Conservation (phyloP, 176 grass and related monocot genomes). For the Phoenix roebelenii region DNA sequence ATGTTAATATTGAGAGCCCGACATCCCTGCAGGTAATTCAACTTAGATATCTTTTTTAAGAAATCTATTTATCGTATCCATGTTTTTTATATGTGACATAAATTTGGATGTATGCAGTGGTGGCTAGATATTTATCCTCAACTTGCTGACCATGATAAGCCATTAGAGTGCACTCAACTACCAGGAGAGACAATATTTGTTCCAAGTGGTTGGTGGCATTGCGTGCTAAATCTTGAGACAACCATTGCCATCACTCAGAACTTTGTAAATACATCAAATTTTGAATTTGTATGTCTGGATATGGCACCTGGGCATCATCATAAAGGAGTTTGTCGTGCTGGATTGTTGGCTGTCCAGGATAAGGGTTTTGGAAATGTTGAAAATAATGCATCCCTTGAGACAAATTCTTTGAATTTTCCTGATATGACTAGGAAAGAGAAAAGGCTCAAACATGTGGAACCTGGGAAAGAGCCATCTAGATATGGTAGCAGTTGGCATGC, state of each 20-base stretch:
- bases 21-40: constrained; percentile 77
- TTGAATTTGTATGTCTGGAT: constrained; percentile 86
- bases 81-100: not conserved
- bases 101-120: constrained; percentile 29
- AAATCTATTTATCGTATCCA: not conserved
- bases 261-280: constrained; percentile 82
- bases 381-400: constrained; percentile 17
- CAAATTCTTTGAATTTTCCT: constrained; percentile 40
- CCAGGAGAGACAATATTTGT: constrained; percentile 97
- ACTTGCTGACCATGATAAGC: constrained; percentile 68
- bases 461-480: constrained; percentile 12
- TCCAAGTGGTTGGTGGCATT: constrained; percentile 99
- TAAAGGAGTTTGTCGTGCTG: constrained; percentile 86
- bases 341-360: constrained; percentile 67
- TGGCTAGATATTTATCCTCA: constrained; percentile 82
- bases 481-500: constrained; percentile 21
- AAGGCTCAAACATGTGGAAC: constrained; percentile 46
- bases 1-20: constrained; percentile 75
- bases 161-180: constrained; percentile 83
- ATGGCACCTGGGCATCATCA: constrained; percentile 83
- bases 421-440: constrained; percentile 49
- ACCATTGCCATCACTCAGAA: constrained; percentile 90
- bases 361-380: constrained; percentile 31
- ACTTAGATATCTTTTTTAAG: constrained; percentile 8
- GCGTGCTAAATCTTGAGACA: constrained; percentile 89